Evolutionary conservation across 208 protist genomes (phyloP).

Genomic region (Leishmania major): DNA sequence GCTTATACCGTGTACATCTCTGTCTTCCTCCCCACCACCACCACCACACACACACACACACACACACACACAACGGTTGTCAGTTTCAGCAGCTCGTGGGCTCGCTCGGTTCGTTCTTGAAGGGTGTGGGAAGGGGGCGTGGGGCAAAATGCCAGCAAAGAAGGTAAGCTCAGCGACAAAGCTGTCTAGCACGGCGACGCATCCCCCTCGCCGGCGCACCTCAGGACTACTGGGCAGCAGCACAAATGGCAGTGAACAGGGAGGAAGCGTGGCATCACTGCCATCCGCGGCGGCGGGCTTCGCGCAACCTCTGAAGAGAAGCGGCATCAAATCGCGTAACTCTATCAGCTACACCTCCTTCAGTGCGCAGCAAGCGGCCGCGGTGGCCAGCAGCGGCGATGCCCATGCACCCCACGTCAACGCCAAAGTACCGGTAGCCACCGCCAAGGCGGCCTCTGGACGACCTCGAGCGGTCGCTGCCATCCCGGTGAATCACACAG

Average conservation of each 20-base stretch:
- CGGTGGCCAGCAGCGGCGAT: neutral
- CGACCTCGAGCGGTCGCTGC: neutral
- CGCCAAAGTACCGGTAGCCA: no score
- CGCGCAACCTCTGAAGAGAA: neutral
- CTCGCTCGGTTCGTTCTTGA: neutral
- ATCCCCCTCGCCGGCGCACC: slow-evolving; percentile 7
- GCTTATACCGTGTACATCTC: neutral
- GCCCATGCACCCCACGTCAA: neutral
- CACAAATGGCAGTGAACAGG: slow-evolving; percentile 15
- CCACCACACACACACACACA: neutral
- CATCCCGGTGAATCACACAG: neutral
- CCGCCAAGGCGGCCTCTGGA: neutral
- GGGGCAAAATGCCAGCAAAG: slow-evolving; percentile 17
- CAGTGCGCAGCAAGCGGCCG: neutral
- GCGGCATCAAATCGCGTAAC: neutral
- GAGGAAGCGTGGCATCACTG: neutral
- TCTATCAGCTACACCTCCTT: neutral
- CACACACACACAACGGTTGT: neutral
- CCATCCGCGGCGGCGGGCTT: neutral
- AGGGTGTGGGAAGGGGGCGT: neutral
- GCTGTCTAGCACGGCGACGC: neutral
- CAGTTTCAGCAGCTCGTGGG: neutral
- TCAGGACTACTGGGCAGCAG: slow-evolving; percentile 5
- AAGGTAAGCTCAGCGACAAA: slow-evolving; percentile 3
- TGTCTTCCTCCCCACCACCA: neutral